A percentile compares a stretch with the other conserved stretches of the same genome.
Evolutionary conservation across 345 rosid species (phyloP).

Genomic region (Linum usitatissimum): DNA sequence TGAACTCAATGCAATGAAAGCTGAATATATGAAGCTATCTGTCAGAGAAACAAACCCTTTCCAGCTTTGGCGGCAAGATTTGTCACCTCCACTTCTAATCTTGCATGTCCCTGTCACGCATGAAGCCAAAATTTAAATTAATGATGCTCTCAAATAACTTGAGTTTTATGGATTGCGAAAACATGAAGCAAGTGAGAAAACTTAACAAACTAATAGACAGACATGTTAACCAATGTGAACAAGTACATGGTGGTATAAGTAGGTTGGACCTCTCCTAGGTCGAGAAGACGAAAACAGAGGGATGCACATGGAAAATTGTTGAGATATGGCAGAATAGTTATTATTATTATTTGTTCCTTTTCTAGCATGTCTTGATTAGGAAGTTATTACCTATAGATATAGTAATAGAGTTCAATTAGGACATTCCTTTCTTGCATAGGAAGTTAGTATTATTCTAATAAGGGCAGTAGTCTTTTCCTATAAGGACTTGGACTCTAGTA

Average conservation of each 20-base stretch:
- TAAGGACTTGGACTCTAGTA: too few species aligned
- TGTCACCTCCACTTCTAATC: constrained; percentile 95
- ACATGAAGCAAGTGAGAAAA: not conserved
- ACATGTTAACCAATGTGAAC: not conserved
- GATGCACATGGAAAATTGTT: not conserved
- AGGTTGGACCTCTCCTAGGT: too few species aligned
- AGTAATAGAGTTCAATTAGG: too few species aligned
- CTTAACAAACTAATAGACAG: not conserved
- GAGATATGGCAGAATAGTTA: too few species aligned
- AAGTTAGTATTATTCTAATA: too few species aligned
- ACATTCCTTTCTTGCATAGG: too few species aligned
- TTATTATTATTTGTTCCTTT: too few species aligned
- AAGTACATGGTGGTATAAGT: not conserved
- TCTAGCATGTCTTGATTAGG: too few species aligned
- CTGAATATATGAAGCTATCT: not conserved
- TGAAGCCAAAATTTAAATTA: constrained; percentile 8
- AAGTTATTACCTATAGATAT: too few species aligned
- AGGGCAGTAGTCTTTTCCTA: too few species aligned
- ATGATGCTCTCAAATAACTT: not conserved
- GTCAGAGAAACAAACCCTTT: constrained; percentile 54
- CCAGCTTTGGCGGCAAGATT: constrained; percentile 99
- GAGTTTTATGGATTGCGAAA: not conserved
- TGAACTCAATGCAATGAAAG: not conserved
- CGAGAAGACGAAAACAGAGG: not conserved
- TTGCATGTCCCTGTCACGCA: constrained; percentile 55